Conservation (phyloP, 2,329 filamentous ascomycete genomes). For the Aspergillus alliaceus region DNA sequence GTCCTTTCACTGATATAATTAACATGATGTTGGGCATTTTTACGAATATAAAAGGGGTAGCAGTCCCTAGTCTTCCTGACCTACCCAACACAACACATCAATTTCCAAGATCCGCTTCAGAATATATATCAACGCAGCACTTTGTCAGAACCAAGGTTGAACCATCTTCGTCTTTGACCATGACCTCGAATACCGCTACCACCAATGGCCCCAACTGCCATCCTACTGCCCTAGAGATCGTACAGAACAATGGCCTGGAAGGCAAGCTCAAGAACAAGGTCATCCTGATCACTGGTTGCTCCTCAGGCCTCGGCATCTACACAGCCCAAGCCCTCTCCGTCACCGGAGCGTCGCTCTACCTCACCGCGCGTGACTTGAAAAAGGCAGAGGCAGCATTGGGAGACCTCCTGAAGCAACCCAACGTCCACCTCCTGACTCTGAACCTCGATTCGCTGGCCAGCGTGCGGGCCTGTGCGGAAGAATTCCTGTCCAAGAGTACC, state of each 20-base stretch:
- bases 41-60: not conserved
- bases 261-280: constrained; percentile 15
- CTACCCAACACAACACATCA: no score
- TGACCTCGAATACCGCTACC: no score
- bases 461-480: constrained; percentile 7
- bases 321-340: constrained; percentile 47
- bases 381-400: constrained; percentile 32
- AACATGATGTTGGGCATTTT: not conserved
- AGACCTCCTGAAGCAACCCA: constrained; percentile 17
- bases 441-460: constrained; percentile 6
- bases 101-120: no score
- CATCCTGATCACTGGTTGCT: constrained; percentile 18
- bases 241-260: constrained; percentile 20
- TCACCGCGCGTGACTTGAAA: constrained; percentile 35
- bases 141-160: no score
- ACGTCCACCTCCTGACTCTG: constrained; percentile 18
- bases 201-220: constrained; percentile 22
- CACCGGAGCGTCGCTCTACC: constrained; percentile 34
- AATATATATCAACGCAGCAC: no score
- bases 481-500: constrained; percentile 8
- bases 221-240: constrained; percentile 38
- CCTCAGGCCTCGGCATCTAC: constrained; percentile 46
- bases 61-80: not conserved
- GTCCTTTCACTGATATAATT: not conserved
- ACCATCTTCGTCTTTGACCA: no score